Base-by-base conservation (phyloP, 2,329 filamentous ascomycete genomes). In the Aurifilum marmelostoma region DNA sequence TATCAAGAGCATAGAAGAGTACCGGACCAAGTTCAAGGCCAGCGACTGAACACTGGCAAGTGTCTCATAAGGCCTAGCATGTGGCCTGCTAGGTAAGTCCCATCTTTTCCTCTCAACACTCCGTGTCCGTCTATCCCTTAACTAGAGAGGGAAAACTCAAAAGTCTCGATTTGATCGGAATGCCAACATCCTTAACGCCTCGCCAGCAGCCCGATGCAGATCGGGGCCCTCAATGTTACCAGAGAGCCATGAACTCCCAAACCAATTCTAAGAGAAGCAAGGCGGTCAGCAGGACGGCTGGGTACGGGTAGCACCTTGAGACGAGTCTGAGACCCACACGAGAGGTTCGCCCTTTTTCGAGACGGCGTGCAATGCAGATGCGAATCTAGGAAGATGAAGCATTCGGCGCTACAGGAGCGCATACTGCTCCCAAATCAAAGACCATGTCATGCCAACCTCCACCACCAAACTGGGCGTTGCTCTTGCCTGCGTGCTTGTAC, bases 381-480 rank as follows among this genome's bases (percentile, higher is more conserved):
- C 70, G 41, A 29, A 62, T 71, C 69, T 68, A 70, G 47, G 65
- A 65, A 68, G 68, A 65, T 52, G 37, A 58, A 66, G 58, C 47
- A 37, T 63, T 50, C 27, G n/a, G n/a, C n/a, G 63, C 61, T 65
- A 47, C 54, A 54, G 58, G 65, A 65, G 66, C 43, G 41, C 52
- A 62, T 16, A 32, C 54, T 54, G 66, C 50, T 47, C 39, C 54
- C 43, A 69, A 71, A 69, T 71, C 67, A 61, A 69, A 69, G 47
- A 94, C 91, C 92, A 97, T 89, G 77, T 96, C 90, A 73, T 88
- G 85, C 93, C 94, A 97, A 24, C 88, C 90, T 41, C 93, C 92
- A 50, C 93, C 93, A 27, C 90, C 91, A 80, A 93, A 94, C 69
- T 87, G 83, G 64, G 88, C 90, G 70, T 87, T 81, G 78, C 93